phyloP scores from a whole-genome alignment of 2,329 filamentous ascomycete species.

The Fusarium sp. region DNA sequence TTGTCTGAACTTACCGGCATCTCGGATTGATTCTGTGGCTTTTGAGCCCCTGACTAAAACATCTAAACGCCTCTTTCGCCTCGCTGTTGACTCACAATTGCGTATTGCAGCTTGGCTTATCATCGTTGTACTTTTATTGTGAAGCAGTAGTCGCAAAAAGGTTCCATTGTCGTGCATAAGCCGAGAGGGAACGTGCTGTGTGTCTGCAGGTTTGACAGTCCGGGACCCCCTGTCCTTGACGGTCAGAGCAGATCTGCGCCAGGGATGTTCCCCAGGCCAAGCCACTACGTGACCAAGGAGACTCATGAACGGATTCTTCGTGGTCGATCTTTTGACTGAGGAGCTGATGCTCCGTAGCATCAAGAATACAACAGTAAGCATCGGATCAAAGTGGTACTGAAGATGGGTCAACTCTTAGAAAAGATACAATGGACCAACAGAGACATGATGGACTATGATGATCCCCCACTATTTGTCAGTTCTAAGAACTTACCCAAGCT shows the following conservation, averaged over 20 bases:
- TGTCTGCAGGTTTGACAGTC: conserved; percentile 33
- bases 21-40: neutral
- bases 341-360: neutral
- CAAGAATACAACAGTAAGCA: accelerated
- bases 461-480: conserved; percentile 24
- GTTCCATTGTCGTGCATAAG: conserved; percentile 11
- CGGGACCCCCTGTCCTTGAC: conserved; percentile 18
- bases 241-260: conserved; percentile 24
- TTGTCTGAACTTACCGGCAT: neutral
- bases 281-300: neutral
- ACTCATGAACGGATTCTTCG: neutral
- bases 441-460: neutral
- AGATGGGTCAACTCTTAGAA: neutral
- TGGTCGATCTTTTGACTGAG: neutral
- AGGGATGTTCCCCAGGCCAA: conserved; percentile 23
- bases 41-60: neutral
- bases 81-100: neutral
- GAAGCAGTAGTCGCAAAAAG: neutral
- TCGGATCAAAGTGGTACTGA: neutral
- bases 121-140: neutral
- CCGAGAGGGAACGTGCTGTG: conserved; percentile 22
- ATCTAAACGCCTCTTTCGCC: conserved; percentile 10
- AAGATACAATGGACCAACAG: neutral
- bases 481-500: neutral
- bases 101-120: neutral